These are phyloP conservation scores for Chaetothyriales sp. DNA, from an alignment of 2,329 filamentous ascomycete species.

Conservation along the genomic window DNA sequence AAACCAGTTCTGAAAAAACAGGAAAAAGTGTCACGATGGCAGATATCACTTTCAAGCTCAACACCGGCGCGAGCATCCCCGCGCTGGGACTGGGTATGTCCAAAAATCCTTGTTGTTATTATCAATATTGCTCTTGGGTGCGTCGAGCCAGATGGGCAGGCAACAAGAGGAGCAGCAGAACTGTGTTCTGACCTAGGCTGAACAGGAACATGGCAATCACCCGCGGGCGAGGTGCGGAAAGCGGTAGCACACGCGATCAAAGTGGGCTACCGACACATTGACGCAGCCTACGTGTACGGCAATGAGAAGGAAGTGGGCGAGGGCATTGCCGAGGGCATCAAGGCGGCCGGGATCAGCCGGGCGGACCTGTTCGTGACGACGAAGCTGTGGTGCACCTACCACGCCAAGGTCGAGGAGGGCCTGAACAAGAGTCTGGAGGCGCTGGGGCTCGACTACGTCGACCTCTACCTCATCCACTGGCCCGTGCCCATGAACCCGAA, in stretches of 20 bases:
- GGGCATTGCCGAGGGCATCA: constrained; percentile 35
- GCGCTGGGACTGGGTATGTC: constrained; percentile 32
- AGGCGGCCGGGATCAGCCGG: constrained; percentile 47
- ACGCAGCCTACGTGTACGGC: constrained; percentile 32
- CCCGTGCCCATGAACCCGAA: constrained; percentile 36
- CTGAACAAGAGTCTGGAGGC: constrained; percentile 47
- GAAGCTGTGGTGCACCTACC: constrained; percentile 54
- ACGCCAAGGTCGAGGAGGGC: constrained; percentile 48
- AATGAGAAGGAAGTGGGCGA: constrained; percentile 54
- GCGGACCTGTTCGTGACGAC: constrained; percentile 52
- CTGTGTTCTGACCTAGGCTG: constrained; percentile 3
- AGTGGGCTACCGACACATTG: constrained; percentile 25
- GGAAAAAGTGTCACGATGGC: constrained; percentile 8
- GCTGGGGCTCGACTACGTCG: constrained; percentile 51
- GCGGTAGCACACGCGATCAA: constrained; percentile 32
- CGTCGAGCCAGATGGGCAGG: background rate
- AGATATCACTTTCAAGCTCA: constrained; percentile 26
- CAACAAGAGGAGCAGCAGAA: no score
- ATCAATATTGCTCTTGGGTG: no score
- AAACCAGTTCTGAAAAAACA: background rate
- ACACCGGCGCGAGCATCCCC: constrained; percentile 34
- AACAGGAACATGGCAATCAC: constrained; percentile 38
- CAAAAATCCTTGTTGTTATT: no score
- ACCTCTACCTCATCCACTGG: constrained; percentile 58
- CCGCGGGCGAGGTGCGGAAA: constrained; percentile 31